Percentiles rank a stretch among this genome's conserved stretches.
These are phyloP conservation scores for Tympanopsis confertula DNA, from an alignment of 2,329 filamentous ascomycete species.

Conservation along the genomic window DNA sequence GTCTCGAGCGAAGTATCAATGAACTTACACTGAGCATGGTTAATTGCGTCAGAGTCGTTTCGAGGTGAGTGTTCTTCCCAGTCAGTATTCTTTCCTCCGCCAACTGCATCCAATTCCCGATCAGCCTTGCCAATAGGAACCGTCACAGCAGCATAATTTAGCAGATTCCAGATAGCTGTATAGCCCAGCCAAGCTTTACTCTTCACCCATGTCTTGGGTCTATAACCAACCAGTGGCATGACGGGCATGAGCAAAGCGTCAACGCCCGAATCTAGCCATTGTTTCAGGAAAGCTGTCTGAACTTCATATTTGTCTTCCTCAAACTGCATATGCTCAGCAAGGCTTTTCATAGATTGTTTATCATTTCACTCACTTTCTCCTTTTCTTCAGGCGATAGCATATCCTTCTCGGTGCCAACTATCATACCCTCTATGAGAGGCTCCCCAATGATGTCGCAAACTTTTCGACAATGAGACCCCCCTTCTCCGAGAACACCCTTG, in stretches of 20 bases:
- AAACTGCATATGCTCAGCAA: slow-evolving; percentile 2
- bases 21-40: slow-evolving; percentile 16
- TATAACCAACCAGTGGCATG: slow-evolving; percentile 8
- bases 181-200: slow-evolving; percentile 14
- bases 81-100: no score
- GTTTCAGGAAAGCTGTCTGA: slow-evolving; percentile 5
- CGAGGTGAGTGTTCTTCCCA: background rate
- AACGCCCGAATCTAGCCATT: slow-evolving; percentile 5
- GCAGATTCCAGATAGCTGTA: slow-evolving; percentile 16
- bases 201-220: slow-evolving; percentile 8
- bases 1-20: slow-evolving; percentile 9
- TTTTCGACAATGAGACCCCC: slow-evolving; percentile 5
- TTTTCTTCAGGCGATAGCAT: slow-evolving; percentile 5
- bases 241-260: slow-evolving; percentile 7
- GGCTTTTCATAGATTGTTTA: background rate
- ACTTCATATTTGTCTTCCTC: slow-evolving; percentile 3
- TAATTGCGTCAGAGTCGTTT: slow-evolving; percentile 16
- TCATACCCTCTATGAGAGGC: slow-evolving; percentile 10
- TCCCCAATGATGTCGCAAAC: slow-evolving; percentile 7
- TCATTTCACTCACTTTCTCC: slow-evolving; percentile 4
- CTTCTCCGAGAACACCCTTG: slow-evolving; percentile 8
- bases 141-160: slow-evolving; percentile 7
- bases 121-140: slow-evolving; percentile 4
- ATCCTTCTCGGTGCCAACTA: slow-evolving; percentile 7
- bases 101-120: slow-evolving; percentile 2